A percentile compares a stretch with the other conserved stretches of the same genome.
Conservation (phyloP, 306 rosid species). For the Dryas drummondii region DNA sequence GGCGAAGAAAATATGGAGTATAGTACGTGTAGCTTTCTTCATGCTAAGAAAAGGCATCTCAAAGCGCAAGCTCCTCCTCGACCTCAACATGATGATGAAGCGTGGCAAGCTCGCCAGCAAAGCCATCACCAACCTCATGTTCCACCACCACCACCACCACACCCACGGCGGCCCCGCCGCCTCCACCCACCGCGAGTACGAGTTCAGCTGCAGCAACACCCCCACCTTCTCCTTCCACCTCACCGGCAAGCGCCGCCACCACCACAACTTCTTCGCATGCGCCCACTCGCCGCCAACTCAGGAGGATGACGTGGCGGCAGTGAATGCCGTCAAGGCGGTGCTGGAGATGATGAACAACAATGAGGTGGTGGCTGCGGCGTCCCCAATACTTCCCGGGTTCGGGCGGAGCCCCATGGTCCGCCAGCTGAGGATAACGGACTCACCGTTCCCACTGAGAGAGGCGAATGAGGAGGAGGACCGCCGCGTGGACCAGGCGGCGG, state of each 20-base stretch:
- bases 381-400: slow-evolving; percentile 58
- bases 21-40: slow-evolving; percentile 60
- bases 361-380: slow-evolving; percentile 23
- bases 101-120: slow-evolving; percentile 83
- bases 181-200: slow-evolving; percentile 55
- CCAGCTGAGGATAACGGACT: slow-evolving; percentile 85
- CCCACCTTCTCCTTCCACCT: slow-evolving; percentile 44
- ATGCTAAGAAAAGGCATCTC: slow-evolving; percentile 70
- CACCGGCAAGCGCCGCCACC: slow-evolving; percentile 44
- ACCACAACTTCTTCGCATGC: slow-evolving; percentile 44
- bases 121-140: slow-evolving; percentile 69
- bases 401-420: slow-evolving; percentile 57
- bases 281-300: slow-evolving; percentile 49
- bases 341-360: slow-evolving; percentile 50
- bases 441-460: slow-evolving; percentile 72
- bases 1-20: slow-evolving; percentile 61
- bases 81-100: slow-evolving; percentile 69
- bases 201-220: slow-evolving; percentile 91
- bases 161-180: slow-evolving; percentile 20
- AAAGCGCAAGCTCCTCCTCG: slow-evolving; percentile 60
- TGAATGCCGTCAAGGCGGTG: slow-evolving; percentile 43
- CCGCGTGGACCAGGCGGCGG: slow-evolving; percentile 76
- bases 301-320: slow-evolving; percentile 50
- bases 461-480: slow-evolving; percentile 35
- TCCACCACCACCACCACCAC: slow-evolving; percentile 43